Conservation (phyloP, 2,329 filamentous ascomycete species). For the Hymenoscyphus scutula region DNA sequence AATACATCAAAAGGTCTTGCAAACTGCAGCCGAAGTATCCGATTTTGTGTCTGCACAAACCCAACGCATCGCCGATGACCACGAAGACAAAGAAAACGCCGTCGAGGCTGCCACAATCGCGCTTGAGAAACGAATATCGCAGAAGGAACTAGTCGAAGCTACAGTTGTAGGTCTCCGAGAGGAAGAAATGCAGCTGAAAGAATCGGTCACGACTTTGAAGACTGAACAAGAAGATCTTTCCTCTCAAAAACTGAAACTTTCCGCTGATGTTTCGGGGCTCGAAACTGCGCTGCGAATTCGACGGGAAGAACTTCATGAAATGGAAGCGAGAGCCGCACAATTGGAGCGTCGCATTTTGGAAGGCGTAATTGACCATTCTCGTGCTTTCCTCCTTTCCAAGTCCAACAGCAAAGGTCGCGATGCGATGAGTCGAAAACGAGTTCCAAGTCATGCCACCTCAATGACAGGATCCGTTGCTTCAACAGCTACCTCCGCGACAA, state of each 20-base stretch:
- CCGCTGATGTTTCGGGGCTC: conserved; percentile 83
- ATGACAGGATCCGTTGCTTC: conserved; percentile 39
- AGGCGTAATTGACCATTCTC: conserved; percentile 93
- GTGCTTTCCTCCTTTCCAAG: conserved; percentile 79
- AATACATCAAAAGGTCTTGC: conserved; percentile 83
- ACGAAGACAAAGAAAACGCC: conserved; percentile 74
- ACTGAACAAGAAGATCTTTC: conserved; percentile 71
- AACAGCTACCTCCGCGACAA: conserved; percentile 11
- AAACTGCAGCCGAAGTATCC: conserved; percentile 79
- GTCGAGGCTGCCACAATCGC: conserved; percentile 76
- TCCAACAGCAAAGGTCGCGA: conserved; percentile 41
- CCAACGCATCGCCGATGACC: conserved; percentile 70
- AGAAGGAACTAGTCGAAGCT: conserved; percentile 61
- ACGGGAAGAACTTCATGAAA: conserved; percentile 84
- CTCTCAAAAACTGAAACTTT: conserved; percentile 74
- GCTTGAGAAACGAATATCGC: conserved; percentile 71
- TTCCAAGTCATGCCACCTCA: conserved; percentile 45
- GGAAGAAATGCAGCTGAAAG: conserved; percentile 62
- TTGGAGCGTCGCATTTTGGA: conserved; percentile 92
- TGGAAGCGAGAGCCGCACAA: conserved; percentile 85
- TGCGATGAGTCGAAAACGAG: conserved; percentile 51
- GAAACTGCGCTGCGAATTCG: conserved; percentile 87
- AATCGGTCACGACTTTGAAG: conserved; percentile 47
- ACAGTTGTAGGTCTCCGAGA: conserved; percentile 49
- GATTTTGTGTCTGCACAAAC: conserved; percentile 78